These are phyloP conservation scores for Herpetospermum pedunculosum DNA, from an alignment of 306 rosid species.

Conservation along the genomic window DNA sequence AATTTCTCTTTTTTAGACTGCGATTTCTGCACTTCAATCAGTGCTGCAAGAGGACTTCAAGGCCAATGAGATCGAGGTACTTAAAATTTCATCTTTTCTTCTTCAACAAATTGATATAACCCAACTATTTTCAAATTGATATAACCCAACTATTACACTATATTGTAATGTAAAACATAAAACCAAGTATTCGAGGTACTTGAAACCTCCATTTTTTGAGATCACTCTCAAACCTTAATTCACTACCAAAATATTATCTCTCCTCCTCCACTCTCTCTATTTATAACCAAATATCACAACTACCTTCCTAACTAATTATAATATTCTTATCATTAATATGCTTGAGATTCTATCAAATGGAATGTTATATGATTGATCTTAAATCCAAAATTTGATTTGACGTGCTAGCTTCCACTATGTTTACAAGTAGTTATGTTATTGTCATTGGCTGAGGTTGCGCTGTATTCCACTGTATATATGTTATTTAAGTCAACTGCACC, in stretches of 20 bases:
- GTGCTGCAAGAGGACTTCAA: conserved; percentile 98
- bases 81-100: background rate
- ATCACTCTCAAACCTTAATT: too few relatives aligned
- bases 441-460: background rate
- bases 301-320: too few relatives aligned
- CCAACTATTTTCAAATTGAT: too few relatives aligned
- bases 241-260: too few relatives aligned
- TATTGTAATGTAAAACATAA: too few relatives aligned
- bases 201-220: too few relatives aligned
- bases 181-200: too few relatives aligned
- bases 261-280: too few relatives aligned
- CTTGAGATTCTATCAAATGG: background rate
- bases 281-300: too few relatives aligned
- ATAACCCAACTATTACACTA: too few relatives aligned
- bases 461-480: background rate
- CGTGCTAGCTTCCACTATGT: background rate
- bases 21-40: conserved; percentile 92
- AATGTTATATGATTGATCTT: background rate
- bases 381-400: background rate
- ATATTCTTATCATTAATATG: too few relatives aligned
- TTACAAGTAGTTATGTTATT: background rate
- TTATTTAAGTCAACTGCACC: background rate
- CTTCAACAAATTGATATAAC: too few relatives aligned
- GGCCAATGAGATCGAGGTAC: conserved; percentile 97
- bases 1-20: conserved; percentile 44